Base-by-base conservation (phyloP, 139 green algal genomes). In the Asterochloris sp. region DNA sequence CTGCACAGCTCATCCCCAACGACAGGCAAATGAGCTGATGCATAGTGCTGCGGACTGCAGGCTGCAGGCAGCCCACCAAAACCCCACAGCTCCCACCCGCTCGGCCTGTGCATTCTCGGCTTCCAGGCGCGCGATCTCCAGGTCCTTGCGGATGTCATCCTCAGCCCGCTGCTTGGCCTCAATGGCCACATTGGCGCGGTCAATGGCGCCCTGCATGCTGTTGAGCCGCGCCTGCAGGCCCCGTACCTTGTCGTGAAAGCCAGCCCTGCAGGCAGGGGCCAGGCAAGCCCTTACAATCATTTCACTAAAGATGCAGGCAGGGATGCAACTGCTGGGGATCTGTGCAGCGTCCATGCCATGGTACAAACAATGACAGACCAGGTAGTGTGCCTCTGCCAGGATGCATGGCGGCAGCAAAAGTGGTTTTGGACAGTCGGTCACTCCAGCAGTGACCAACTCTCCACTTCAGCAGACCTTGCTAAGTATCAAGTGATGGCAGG, bases 41-140 rank as follows among this genome's bases (percentile, higher is more conserved):
- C 23, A 19, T 54, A 4, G 24, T 54, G n/a, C 8, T 19, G 69
- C n/a, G 1, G 17, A 14, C 13, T 14, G n/a, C n/a, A 78, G 38
- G 23, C 74, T 9, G 38, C 47, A 83, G 13, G 38, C 23, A 85
- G 47, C 12, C 23, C 16, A 16, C 13, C 4, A 61, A 78, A 38
- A 21, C 62, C 54, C 28, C 47, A 73, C 19, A 12, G 54, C n/a
- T 10, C 62, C 83, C 14, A 85, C 86, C 79, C 88, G 86, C 73
- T 95, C 88, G 14, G 82, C 85, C 28, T 92, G 69, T 67, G 92
- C 87, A 83, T 94, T 90, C 29, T 96, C 92, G 17, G 86, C 83
- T 78, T 94, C 92, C 9, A 96, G 88, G 38, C 77, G 73, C 14
- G 89, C 87, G 29, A 93, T 78, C 86, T 95, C 91, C 67, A 96